Base-by-base conservation (phyloP, 2,329 filamentous ascomycete genomes). In the Aspergillus ustus region DNA sequence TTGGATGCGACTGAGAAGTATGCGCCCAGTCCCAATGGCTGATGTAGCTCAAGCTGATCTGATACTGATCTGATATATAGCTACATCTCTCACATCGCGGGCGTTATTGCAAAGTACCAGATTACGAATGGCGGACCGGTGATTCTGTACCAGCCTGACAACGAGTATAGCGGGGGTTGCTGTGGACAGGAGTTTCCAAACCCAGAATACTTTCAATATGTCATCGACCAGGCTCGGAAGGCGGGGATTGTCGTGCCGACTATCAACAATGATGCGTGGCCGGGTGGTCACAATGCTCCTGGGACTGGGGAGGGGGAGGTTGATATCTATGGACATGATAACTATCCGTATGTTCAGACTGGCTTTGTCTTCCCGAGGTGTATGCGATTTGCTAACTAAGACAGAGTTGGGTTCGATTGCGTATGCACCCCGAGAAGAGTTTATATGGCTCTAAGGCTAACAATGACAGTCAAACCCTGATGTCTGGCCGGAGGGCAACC, bases 61-160 rank as follows among this genome's bases (percentile, higher is more conserved):
- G 45, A 72, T 48, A 13, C 7, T 22, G 29, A 5, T 25, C 9
- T 13, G 2, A 7, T 9, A 7, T 9, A 19, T 57, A 85, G 83
- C 64, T 91, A 92, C 66, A 83, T 87, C 65, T 74, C 81, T 7
- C 81, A 86, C 8, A 83, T 93, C 52, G 85, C 84, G 28, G 81
- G 82, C 13, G 86, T 88, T 8, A 89, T 96, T 66, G 89, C 91
- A 4, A 85, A 87, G 58, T 87, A 86, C 0, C 91, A 95, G 69
- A 93, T 96, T 69, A 94, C 91, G 1, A 91, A 93, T 56, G 91
- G 90, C 0, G 92, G 92, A 0, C 91, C 91, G 0, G 83, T 96
- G 7, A 91, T 96, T 62, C 78, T 94, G 1, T 84, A 90, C 46
- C 92, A 96, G 73, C 89, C 90, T 0, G 92, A 96, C 73, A 96